phyloP scores from a whole-genome alignment of 441 rosid species.

The Isatis lusitanica region DNA sequence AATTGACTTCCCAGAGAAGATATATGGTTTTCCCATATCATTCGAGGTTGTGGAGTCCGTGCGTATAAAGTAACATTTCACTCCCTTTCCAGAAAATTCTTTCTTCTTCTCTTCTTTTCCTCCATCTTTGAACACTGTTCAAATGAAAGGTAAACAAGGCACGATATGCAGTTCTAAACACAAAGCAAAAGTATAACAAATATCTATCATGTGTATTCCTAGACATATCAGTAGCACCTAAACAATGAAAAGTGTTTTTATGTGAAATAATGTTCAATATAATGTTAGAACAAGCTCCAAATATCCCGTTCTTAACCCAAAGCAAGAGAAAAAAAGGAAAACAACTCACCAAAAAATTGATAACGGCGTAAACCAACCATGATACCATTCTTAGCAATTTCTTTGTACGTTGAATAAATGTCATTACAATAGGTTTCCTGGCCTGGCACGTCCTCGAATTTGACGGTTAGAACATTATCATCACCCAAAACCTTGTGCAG shows the following conservation, averaged over 20 bases:
- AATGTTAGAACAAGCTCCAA: neutral
- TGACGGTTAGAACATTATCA: constrained; percentile 69
- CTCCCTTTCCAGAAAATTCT: constrained; percentile 50
- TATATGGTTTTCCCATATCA: constrained; percentile 40
- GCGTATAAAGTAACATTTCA: constrained; percentile 67
- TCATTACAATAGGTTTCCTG: neutral
- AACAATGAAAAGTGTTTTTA: neutral
- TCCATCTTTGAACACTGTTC: constrained; percentile 76
- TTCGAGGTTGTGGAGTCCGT: constrained; percentile 46
- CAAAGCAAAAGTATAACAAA: neutral
- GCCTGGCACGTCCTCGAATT: constrained; percentile 39
- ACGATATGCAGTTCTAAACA: too few relatives aligned
- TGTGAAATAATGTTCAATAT: neutral
- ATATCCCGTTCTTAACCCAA: neutral
- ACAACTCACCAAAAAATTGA: constrained; percentile 66
- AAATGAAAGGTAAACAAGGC: neutral
- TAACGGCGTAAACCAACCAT: constrained; percentile 61
- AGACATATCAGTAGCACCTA: neutral
- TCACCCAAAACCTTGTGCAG: constrained; percentile 77
- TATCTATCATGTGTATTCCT: neutral
- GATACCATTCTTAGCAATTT: constrained; percentile 59
- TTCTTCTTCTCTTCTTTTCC: constrained; percentile 69
- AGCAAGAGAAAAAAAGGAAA: neutral
- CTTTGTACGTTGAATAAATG: constrained; percentile 27
- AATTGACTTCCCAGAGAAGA: constrained; percentile 52